A percentile compares a stretch with the other conserved stretches of the same genome.
Conservation (phyloP, 1,284 basidiomycete genomes). For the Melampsora medusae region DNA sequence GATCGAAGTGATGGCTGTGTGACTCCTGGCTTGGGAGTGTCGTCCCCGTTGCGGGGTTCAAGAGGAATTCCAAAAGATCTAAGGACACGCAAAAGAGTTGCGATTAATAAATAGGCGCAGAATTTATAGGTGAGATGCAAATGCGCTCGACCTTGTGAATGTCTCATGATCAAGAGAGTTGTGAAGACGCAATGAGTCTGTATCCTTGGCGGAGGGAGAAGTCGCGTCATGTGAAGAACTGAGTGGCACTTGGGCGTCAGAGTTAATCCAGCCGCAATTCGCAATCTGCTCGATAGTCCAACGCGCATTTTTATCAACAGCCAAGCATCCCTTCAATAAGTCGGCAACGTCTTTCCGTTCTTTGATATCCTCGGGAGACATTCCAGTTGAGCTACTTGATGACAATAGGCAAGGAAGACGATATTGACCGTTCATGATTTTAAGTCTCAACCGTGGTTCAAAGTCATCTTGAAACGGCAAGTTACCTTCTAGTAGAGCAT, state of each 20-base stretch:
- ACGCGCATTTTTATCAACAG: conserved; percentile 7
- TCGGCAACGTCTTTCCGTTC: conserved; percentile 16
- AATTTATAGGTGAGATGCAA: not conserved
- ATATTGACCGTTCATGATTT: conserved; percentile 75
- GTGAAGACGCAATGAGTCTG: not conserved
- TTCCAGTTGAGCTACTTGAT: not conserved
- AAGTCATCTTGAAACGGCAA: conserved; percentile 82
- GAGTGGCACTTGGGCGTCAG: not conserved
- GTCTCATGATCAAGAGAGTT: not conserved
- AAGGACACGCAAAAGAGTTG: not conserved
- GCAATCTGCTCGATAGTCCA: conserved; percentile 30
- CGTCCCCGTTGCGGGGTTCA: not conserved
- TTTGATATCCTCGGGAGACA: conserved; percentile 13
- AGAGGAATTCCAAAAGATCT: not conserved
- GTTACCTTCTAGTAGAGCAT: conserved; percentile 71
- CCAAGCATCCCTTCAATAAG: conserved; percentile 31
- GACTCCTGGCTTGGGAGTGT: not conserved
- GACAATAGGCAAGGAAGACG: conserved; percentile 52
- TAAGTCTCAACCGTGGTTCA: conserved; percentile 83
- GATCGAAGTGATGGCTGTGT: not conserved
- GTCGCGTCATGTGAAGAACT: not conserved
- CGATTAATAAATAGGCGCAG: not conserved
- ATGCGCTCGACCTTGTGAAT: conserved; percentile 3
- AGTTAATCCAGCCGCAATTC: conserved; percentile 3
- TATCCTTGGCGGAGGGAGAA: not conserved